Evolutionary conservation across 2,329 filamentous ascomycete species (phyloP).

Genomic region (Nakataea oryzae): DNA sequence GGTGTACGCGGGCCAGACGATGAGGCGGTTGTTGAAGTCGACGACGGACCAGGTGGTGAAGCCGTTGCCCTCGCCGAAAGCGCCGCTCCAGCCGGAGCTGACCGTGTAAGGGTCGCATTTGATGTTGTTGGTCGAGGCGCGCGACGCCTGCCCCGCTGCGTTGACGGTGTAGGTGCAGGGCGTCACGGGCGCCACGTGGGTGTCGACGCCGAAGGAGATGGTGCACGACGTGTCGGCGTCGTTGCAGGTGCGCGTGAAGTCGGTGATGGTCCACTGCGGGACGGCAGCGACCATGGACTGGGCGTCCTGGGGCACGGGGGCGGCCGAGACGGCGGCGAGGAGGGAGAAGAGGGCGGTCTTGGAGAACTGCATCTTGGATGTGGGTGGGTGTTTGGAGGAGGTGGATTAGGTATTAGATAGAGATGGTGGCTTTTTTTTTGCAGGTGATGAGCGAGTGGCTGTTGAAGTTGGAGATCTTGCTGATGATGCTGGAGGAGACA

Average conservation of each 20-base stretch:
- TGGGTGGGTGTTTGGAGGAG: background rate
- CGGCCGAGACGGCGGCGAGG: constrained; percentile 4
- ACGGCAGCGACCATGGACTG: constrained; percentile 2
- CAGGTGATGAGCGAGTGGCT: background rate
- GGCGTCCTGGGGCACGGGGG: background rate
- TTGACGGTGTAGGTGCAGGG: constrained; percentile 27
- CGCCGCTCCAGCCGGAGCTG: constrained; percentile 43
- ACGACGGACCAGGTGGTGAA: constrained; percentile 44
- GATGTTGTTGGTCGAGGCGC: constrained; percentile 22
- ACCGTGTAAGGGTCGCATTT: constrained; percentile 39
- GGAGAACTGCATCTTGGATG: constrained; percentile 3
- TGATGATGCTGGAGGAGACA: background rate
- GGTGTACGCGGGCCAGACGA: constrained; percentile 42
- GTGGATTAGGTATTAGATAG: background rate
- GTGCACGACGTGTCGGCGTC: constrained; percentile 25
- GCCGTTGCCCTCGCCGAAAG: constrained; percentile 39
- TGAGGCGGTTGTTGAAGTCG: constrained; percentile 28
- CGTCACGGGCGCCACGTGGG: constrained; percentile 17
- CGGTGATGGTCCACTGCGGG: constrained; percentile 31
- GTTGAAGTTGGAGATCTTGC: background rate
- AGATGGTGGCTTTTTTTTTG: background rate
- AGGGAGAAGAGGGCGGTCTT: constrained; percentile 3
- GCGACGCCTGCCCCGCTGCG: constrained; percentile 20
- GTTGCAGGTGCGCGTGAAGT: constrained; percentile 29
- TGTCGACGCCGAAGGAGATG: constrained; percentile 32